Conservation (phyloP, 2,329 filamentous ascomycete species). For the Corinectria fuckeliana region DNA sequence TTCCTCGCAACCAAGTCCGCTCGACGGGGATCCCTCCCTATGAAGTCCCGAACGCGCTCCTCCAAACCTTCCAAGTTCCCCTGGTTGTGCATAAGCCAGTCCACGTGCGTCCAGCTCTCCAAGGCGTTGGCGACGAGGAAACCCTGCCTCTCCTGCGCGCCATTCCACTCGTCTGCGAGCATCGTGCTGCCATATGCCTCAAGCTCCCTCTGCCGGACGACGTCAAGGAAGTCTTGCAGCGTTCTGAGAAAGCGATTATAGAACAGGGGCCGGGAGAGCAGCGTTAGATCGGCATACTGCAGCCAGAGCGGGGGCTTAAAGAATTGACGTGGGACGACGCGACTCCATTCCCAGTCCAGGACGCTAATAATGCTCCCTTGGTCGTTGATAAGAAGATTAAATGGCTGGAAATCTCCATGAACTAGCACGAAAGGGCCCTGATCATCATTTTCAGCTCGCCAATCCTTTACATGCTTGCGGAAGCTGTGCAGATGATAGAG, state of each 20-base stretch:
- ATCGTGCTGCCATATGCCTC: not conserved
- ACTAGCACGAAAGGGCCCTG: constrained; percentile 33
- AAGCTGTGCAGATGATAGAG: constrained; percentile 36
- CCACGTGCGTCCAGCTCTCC: not conserved
- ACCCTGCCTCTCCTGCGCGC: not conserved
- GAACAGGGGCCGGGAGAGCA: not conserved
- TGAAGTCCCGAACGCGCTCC: no score
- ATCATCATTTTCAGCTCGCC: constrained; percentile 12
- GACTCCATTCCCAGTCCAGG: constrained; percentile 33
- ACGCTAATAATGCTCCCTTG: constrained; percentile 16
- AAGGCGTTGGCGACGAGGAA: not conserved
- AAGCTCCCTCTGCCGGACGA: not conserved
- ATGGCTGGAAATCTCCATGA: constrained; percentile 34
- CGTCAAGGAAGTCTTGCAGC: not conserved
- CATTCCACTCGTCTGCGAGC: constrained; percentile 7
- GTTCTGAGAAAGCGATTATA: not conserved
- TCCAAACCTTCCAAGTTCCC: no score
- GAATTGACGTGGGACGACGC: constrained; percentile 26
- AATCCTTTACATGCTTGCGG: constrained; percentile 14
- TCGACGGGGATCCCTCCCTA: no score
- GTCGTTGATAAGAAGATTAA: constrained; percentile 30
- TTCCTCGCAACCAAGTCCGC: no score
- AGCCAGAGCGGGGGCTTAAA: constrained; percentile 26
- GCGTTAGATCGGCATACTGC: not conserved
- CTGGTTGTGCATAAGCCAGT: no score